These are phyloP conservation scores for Septoria linicola DNA, from an alignment of 2,329 filamentous ascomycete species.

Conservation along the genomic window DNA sequence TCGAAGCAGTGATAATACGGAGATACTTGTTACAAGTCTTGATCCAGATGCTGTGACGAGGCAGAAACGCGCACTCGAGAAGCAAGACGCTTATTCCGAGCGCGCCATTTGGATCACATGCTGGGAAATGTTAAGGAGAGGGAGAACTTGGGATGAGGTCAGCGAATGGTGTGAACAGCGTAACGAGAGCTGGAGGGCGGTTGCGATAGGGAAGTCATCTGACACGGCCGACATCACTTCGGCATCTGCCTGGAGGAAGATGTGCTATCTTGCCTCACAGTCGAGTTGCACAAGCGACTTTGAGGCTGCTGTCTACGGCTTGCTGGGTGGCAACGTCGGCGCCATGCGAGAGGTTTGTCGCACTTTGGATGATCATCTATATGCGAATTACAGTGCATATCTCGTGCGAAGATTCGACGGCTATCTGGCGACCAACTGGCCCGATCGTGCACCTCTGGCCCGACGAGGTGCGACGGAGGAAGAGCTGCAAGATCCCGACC, in stretches of 20 bases:
- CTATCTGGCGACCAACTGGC: slow-evolving; percentile 60
- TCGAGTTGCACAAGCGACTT: slow-evolving; percentile 70
- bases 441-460: slow-evolving; percentile 55
- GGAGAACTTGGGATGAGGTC: slow-evolving; percentile 71
- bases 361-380: slow-evolving; percentile 83
- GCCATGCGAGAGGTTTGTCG: slow-evolving; percentile 75
- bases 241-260: slow-evolving; percentile 62
- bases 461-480: slow-evolving; percentile 65
- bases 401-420: slow-evolving; percentile 75
- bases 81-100: slow-evolving; percentile 85
- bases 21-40: slow-evolving; percentile 75
- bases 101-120: slow-evolving; percentile 89
- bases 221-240: slow-evolving; percentile 47
- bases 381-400: slow-evolving; percentile 83
- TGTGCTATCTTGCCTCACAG: slow-evolving; percentile 69
- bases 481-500: slow-evolving; percentile 55
- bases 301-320: slow-evolving; percentile 84
- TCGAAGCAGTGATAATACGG: slow-evolving; percentile 51
- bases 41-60: slow-evolving; percentile 87
- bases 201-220: slow-evolving; percentile 67
- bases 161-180: slow-evolving; percentile 82
- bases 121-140: slow-evolving; percentile 86
- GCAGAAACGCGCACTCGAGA: slow-evolving; percentile 72
- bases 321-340: slow-evolving; percentile 79
- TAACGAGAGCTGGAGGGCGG: slow-evolving; percentile 84